Percentiles rank a stretch among this genome's conserved stretches.
phyloP scores from a whole-genome alignment of 208 protist species.

The Lotmaria passim region DNA sequence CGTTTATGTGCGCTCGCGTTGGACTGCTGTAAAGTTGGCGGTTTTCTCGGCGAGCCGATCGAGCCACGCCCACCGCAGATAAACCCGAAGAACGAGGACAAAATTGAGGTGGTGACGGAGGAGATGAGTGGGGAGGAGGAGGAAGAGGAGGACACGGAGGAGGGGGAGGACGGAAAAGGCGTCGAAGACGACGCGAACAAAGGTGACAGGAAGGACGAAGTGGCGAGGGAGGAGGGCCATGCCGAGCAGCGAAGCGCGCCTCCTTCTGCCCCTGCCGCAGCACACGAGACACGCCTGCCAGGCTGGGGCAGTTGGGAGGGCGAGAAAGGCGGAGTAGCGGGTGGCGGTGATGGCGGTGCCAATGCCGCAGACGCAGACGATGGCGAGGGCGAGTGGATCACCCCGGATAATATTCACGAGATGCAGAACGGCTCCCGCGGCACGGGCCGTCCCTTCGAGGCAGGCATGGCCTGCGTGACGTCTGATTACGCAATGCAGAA shows the following conservation, averaged over 20 bases:
- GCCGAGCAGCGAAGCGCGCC: too few species aligned
- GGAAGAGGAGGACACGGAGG: conserved; percentile 17
- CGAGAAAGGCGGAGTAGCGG: conserved; percentile 34
- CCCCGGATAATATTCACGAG: conserved; percentile 87
- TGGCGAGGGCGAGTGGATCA: conserved; percentile 92
- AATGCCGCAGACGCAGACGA: conserved; percentile 37
- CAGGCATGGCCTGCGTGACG: conserved; percentile 91
- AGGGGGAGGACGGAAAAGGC: conserved; percentile 36
- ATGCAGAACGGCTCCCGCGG: conserved; percentile 24
- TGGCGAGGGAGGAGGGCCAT: too few species aligned
- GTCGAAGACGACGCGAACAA: conserved; percentile 38
- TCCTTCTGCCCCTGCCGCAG: background rate
- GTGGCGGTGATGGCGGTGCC: too few species aligned
- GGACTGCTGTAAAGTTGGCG: conserved; percentile 69
- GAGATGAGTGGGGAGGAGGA: conserved; percentile 31
- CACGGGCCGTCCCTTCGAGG: conserved; percentile 53
- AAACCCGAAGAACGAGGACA: conserved; percentile 53
- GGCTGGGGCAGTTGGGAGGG: conserved; percentile 48
- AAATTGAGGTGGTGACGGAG: conserved; percentile 45
- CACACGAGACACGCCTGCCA: conserved; percentile 13
- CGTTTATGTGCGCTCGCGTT: conserved; percentile 85
- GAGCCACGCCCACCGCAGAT: conserved; percentile 60
- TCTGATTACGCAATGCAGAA: conserved; percentile 97
- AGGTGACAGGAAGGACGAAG: background rate
- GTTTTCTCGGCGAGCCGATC: conserved; percentile 52